A percentile compares a stretch with the other conserved stretches of the same genome.
phyloP scores from a whole-genome alignment of 192 early-diverging fungal genomes.

The Coemansia nantahalensis region DNA sequence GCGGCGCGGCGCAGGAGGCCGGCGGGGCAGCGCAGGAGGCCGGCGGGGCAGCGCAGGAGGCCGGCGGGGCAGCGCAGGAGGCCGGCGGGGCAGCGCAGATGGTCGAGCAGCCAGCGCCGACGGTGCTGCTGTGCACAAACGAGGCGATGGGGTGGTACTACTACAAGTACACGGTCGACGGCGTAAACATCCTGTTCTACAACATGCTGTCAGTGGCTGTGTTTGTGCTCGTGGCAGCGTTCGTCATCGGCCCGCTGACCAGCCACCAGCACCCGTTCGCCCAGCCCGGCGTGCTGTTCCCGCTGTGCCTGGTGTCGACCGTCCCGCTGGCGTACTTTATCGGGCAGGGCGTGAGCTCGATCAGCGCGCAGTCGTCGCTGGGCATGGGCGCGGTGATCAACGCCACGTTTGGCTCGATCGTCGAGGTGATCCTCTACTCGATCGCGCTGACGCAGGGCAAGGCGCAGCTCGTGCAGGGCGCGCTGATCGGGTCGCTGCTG shows the following conservation, averaged over 20 bases:
- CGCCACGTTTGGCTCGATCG: slow-evolving; percentile 95
- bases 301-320: slow-evolving; percentile 70
- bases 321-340: slow-evolving; percentile 96
- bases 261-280: slow-evolving; percentile 55
- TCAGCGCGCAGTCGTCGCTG: slow-evolving; percentile 90
- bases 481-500: slow-evolving; percentile 88
- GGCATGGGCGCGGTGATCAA: slow-evolving; percentile 96
- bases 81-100: background rate
- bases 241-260: slow-evolving; percentile 60
- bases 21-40: slow-evolving; percentile 1
- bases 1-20: background rate
- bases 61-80: no score
- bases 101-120: slow-evolving; percentile 39
- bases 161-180: slow-evolving; percentile 95
- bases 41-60: background rate
- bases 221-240: slow-evolving; percentile 82
- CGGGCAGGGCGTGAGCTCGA: slow-evolving; percentile 94
- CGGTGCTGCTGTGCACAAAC: slow-evolving; percentile 82
- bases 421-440: slow-evolving; percentile 92
- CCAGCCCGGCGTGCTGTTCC: slow-evolving; percentile 65
- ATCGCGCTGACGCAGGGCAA: slow-evolving; percentile 89
- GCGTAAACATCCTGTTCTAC: slow-evolving; percentile 96
- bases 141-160: slow-evolving; percentile 89
- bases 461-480: slow-evolving; percentile 82
- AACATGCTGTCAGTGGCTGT: slow-evolving; percentile 81